Conservation (phyloP, 2,329 filamentous ascomycete species). For the Pseudocercospora crystallina region DNA sequence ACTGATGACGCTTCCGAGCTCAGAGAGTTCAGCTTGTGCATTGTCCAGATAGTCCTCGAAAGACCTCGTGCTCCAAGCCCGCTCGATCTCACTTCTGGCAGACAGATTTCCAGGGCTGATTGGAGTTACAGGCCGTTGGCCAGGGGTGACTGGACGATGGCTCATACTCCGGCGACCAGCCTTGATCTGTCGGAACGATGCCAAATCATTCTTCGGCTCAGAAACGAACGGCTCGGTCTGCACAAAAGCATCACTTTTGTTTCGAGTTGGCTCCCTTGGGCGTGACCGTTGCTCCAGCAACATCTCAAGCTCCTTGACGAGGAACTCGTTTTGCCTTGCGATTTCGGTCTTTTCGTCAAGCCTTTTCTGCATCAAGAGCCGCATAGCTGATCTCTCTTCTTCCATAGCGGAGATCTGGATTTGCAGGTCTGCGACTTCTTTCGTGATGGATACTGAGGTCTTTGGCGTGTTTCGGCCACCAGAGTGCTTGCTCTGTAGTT, state of each 20-base stretch:
- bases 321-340: constrained; percentile 29
- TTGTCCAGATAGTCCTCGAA: constrained; percentile 39
- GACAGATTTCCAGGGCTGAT: constrained; percentile 19
- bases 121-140: constrained; percentile 14
- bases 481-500: constrained; percentile 16
- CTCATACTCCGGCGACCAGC: constrained; percentile 8
- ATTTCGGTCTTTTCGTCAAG: constrained; percentile 31
- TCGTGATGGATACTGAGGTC: constrained; percentile 6
- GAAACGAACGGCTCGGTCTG: constrained; percentile 23
- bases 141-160: constrained; percentile 7
- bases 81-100: constrained; percentile 21
- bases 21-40: constrained; percentile 34
- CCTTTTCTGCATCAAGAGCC: constrained; percentile 22
- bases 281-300: constrained; percentile 24
- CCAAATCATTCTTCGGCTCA: constrained; percentile 19
- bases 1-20: constrained; percentile 36
- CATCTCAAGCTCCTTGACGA: constrained; percentile 31
- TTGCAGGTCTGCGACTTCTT: constrained; percentile 23
- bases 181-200: constrained; percentile 14
- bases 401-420: constrained; percentile 23
- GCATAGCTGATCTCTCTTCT: constrained; percentile 25
- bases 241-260: constrained; percentile 21
- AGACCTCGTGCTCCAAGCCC: constrained; percentile 25
- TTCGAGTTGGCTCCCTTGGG: constrained; percentile 5
- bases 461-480: constrained; percentile 11